These are phyloP conservation scores for Hyparrhenia diplandra DNA, from an alignment of 176 grass and related monocot species.

Conservation along the genomic window DNA sequence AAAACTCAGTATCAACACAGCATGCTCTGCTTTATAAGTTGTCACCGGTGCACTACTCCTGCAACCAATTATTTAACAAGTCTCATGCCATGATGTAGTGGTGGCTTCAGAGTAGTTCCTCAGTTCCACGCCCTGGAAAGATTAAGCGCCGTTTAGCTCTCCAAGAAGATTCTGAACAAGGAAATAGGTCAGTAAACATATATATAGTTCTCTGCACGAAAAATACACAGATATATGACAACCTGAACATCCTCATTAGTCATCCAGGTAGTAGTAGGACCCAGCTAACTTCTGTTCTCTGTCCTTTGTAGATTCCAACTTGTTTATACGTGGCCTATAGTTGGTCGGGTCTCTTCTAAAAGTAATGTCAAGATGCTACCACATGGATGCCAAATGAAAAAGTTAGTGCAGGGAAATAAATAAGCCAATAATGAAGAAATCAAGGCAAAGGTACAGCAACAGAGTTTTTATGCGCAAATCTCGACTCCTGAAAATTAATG, in stretches of 20 bases:
- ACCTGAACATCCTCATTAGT: constrained; percentile 42
- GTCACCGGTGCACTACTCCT: not conserved
- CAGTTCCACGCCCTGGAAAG: not conserved
- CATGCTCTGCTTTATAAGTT: constrained; percentile 32
- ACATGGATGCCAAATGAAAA: constrained; percentile 13
- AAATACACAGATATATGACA: not conserved
- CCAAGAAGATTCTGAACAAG: constrained; percentile 12
- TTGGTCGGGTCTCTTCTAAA: constrained; percentile 91
- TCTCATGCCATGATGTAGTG: not conserved
- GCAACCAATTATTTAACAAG: constrained; percentile 29
- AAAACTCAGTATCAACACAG: constrained; percentile 33
- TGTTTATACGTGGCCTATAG: constrained; percentile 90
- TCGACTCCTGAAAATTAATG: not conserved
- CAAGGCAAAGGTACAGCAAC: not conserved
- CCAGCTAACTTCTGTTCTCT: constrained; percentile 79
- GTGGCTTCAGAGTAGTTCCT: not conserved
- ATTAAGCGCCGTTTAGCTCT: not conserved
- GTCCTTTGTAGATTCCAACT: constrained; percentile 83
- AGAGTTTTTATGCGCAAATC: not conserved
- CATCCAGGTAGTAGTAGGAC: constrained; percentile 84
- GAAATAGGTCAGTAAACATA: not conserved
- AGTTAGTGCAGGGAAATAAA: not conserved
- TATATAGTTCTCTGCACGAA: not conserved
- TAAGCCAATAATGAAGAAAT: not conserved
- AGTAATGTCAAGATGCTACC: constrained; percentile 83